phyloP scores from a whole-genome alignment of 2,329 filamentous ascomycete genomes.

The Aspergillus quadrilineatus region DNA sequence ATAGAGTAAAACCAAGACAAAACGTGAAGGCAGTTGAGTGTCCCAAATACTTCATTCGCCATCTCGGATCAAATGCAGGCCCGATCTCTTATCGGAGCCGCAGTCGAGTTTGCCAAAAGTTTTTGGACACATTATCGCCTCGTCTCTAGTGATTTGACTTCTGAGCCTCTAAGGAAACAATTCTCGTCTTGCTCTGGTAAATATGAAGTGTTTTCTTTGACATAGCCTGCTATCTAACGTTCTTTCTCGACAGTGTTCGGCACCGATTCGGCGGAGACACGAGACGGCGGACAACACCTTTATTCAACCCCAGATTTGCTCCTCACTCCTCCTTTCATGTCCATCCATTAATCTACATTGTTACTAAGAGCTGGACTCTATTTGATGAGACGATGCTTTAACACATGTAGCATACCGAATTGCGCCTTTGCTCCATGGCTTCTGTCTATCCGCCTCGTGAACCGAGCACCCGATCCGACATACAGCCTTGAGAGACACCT shows the following conservation, averaged over 20 bases:
- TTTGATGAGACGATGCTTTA: constrained; percentile 17
- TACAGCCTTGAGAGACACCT: neutral
- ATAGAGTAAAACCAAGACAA: neutral
- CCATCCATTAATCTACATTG: neutral
- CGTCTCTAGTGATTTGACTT: constrained; percentile 1
- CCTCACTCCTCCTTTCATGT: neutral
- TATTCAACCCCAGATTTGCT: constrained; percentile 2
- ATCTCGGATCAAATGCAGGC: constrained; percentile 25
- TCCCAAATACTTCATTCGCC: neutral
- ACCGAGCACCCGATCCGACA: constrained; percentile 9
- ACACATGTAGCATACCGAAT: constrained; percentile 11
- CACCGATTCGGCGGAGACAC: constrained; percentile 11
- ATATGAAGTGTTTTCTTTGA: neutral
- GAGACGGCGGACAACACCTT: constrained; percentile 11
- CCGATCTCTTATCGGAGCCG: constrained; percentile 26
- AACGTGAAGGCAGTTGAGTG: neutral
- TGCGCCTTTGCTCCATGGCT: constrained; percentile 19
- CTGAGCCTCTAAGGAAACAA: neutral
- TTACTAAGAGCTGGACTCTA: constrained; percentile 15
- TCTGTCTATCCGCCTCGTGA: constrained; percentile 13
- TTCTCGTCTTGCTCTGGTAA: neutral
- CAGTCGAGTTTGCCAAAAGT: constrained; percentile 20
- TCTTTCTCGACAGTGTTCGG: constrained; percentile 7
- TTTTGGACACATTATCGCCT: constrained; percentile 2
- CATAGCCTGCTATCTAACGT: constrained; percentile 2